Percentiles rank a stretch among this genome's conserved stretches.
Conservation (phyloP, 805 yeast genomes). For the Sungouiella blattae region DNA sequence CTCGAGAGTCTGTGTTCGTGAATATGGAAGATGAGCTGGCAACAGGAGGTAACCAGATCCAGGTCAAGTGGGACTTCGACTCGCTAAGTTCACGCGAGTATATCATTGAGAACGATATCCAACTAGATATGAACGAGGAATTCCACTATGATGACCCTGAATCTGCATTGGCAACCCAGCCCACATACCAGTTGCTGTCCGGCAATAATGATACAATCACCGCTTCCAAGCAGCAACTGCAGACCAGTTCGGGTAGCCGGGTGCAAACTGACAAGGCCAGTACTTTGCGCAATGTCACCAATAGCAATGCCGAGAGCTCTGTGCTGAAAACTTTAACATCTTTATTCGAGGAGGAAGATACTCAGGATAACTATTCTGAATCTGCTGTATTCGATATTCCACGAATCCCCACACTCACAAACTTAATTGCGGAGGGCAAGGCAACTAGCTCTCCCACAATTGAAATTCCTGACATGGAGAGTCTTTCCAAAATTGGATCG, state of each 20-base stretch:
- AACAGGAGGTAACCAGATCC: conserved; percentile 21
- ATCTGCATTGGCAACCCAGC: conserved; percentile 27
- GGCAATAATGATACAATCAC: conserved; percentile 25
- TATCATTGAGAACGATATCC: conserved; percentile 66
- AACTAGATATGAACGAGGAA: conserved; percentile 19
- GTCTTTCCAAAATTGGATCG: conserved; percentile 22
- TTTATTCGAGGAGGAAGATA: conserved; percentile 13
- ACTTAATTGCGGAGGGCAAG: conserved; percentile 11
- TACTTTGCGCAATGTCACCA: conserved; percentile 9
- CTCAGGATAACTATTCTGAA: conserved; percentile 1
- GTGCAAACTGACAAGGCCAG: conserved; percentile 15
- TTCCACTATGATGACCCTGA: conserved; percentile 16
- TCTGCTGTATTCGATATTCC: conserved; percentile 9
- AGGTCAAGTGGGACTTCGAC: conserved; percentile 87
- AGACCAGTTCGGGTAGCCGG: conserved; percentile 17
- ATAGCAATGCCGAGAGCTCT: conserved; percentile 1
- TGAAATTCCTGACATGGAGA: conserved; percentile 69
- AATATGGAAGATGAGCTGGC: conserved; percentile 17
- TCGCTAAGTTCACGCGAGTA: conserved; percentile 72
- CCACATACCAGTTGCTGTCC: conserved; percentile 6
- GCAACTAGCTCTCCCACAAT: conserved; percentile 55
- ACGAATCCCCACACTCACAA: conserved; percentile 6
- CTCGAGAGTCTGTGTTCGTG: conserved; percentile 49
- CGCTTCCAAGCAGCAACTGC: not conserved
- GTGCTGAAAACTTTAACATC: conserved; percentile 14